Percentiles rank a stretch among this genome's conserved stretches.
These are phyloP conservation scores for Cystofilobasidium macerans DNA, from an alignment of 768 basidiomycete genomes.

Conservation along the genomic window DNA sequence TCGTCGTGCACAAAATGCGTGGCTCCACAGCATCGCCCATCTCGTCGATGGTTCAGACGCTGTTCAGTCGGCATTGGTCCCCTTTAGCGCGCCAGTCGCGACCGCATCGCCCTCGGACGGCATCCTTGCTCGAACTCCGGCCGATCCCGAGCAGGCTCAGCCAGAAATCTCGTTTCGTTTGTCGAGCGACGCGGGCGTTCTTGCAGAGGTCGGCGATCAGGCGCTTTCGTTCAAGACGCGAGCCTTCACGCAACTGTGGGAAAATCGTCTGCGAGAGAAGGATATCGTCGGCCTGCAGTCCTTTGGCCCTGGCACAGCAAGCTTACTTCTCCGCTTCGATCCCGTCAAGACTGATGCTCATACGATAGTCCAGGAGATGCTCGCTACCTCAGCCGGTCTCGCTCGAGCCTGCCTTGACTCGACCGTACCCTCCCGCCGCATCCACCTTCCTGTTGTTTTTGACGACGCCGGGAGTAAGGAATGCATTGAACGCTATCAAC, in stretches of 20 bases:
- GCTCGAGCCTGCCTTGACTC: slow-evolving; percentile 42
- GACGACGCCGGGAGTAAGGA: slow-evolving; percentile 52
- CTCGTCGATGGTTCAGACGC: slow-evolving; percentile 16
- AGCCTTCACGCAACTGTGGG: slow-evolving; percentile 47
- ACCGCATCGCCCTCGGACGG: slow-evolving; percentile 31
- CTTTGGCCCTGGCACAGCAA: slow-evolving; percentile 26
- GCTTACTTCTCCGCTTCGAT: slow-evolving; percentile 46
- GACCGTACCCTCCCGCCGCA: slow-evolving; percentile 46
- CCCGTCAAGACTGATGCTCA: slow-evolving; percentile 42
- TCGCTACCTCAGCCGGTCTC: slow-evolving; percentile 40
- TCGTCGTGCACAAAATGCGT: slow-evolving; percentile 33
- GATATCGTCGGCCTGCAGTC: slow-evolving; percentile 42
- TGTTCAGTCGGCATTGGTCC: not conserved
- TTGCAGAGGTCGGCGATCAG: slow-evolving; percentile 55
- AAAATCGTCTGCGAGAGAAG: slow-evolving; percentile 36
- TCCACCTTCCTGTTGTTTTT: slow-evolving; percentile 54
- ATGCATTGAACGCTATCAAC: slow-evolving; percentile 50
- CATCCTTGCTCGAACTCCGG: slow-evolving; percentile 39
- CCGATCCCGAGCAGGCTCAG: slow-evolving; percentile 25
- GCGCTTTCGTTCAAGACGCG: slow-evolving; percentile 47
- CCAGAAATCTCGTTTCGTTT: slow-evolving; percentile 48
- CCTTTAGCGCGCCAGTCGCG: slow-evolving; percentile 28
- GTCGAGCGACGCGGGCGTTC: slow-evolving; percentile 56
- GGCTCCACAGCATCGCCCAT: not conserved
- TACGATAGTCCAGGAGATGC: slow-evolving; percentile 42